Evolutionary conservation across 345 rosid species (phyloP), one percentile per base, ranked within the genome.

Genomic region (Raphanus sativus): DNA sequence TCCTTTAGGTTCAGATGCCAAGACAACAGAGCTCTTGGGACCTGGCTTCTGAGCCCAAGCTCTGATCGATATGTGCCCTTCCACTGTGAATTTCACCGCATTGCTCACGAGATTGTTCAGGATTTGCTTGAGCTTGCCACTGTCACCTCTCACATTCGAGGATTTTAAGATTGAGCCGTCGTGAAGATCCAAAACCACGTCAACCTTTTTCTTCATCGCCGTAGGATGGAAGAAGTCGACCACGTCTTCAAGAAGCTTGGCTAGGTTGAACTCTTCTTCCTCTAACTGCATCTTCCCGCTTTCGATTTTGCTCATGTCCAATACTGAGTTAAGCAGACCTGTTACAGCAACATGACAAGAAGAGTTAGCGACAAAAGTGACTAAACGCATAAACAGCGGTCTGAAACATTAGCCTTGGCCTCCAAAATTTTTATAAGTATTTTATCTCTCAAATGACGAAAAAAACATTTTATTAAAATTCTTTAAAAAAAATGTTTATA

Each of bases 271-370:
- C 33, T 88, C 95, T 69, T 87, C 88, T 67, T 88, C 93, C 48
- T 85, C 86, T 25, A 94, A 79, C 12, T 84, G 85, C 93, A 94
- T 88, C 81, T 90, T 94, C 0, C 92, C 95, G 0, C 93, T 93
- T 75, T 90, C 98, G 3, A 92, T 85, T 77, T 92, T 94, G 83
- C 95, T 92, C 25, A 79, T 83, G 58, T 94, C 98, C 17, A 92
- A 87, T 66, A 92, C 81, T 25, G 89, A 83, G 78, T 90, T 90
- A 42, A 94, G 78, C 45, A 94, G 69, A 60, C 82, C 93, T 94
- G 85, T 60, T 60, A 62, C 32, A 62, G 16, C 21, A 58, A 65
- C 42, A 65, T 63, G 65, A 67, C 30, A 71, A 34, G 3, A 17
- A 55, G 12, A 33, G 36, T 33, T 6, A 69, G 40, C 8, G 13